Evolutionary conservation across 2,329 filamentous ascomycete genomes (phyloP).

Genomic region (Aspergillus sp.): DNA sequence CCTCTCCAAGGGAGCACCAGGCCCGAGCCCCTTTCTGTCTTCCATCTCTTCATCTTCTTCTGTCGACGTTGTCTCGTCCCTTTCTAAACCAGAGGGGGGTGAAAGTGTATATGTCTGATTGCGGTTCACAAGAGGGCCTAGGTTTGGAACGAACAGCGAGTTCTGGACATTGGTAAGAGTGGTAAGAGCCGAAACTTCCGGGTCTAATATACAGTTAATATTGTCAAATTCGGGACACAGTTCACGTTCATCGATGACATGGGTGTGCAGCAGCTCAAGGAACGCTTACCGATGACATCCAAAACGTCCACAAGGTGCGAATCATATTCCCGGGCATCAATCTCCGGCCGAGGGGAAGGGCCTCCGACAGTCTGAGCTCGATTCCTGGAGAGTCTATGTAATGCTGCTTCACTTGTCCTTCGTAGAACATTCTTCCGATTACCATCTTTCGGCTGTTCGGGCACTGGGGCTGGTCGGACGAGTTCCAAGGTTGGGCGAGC

Average conservation of each 20-base stretch:
- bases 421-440: constrained; percentile 25
- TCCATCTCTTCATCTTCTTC: constrained; percentile 24
- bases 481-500: constrained; percentile 15
- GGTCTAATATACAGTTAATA: constrained; percentile 54
- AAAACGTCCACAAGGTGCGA: constrained; percentile 65
- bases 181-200: constrained; percentile 77
- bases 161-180: constrained; percentile 89
- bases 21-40: constrained; percentile 21
- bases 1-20: constrained; percentile 27
- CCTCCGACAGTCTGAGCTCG: constrained; percentile 33
- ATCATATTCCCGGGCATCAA: constrained; percentile 53
- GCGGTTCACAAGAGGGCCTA: constrained; percentile 74
- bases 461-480: constrained; percentile 14
- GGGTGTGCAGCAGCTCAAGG: background rate
- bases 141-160: constrained; percentile 78
- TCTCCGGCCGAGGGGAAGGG: constrained; percentile 13
- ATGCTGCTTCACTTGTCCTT: constrained; percentile 32
- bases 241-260: background rate
- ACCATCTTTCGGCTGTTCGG: constrained; percentile 17
- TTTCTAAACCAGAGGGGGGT: constrained; percentile 37
- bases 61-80: constrained; percentile 25
- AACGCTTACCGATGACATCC: constrained; percentile 63
- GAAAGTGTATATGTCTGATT: constrained; percentile 75
- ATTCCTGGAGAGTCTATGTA: constrained; percentile 33
- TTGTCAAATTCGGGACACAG: background rate